Evolutionary conservation across 2,329 filamentous ascomycete genomes (phyloP), one percentile per base, ranked within the genome.

Genomic region (Ophiostoma triangulosporum): DNA sequence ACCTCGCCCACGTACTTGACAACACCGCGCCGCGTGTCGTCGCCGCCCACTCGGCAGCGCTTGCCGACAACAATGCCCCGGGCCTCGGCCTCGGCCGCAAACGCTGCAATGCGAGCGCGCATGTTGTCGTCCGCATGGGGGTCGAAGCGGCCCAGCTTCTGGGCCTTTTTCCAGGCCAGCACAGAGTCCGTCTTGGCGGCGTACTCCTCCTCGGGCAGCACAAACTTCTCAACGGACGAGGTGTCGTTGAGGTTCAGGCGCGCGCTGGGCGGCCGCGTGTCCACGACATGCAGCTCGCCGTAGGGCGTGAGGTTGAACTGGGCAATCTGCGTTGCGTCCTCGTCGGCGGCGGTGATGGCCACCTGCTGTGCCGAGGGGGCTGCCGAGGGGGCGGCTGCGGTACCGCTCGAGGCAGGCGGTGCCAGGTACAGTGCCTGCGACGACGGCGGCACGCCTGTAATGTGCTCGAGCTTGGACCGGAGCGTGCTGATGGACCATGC

Each of bases 61-160:
- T 72, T 76, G 36, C 81, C 82, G 11, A 77, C 73, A 51, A 68
- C 71, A 59, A 86, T 84, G 69, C 84, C 82, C 66, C 83, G 80
- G 53, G 77, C 75, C 58, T 76, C 71, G 59, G 95, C 74, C 63
- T 94, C 88, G 54, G 78, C 77, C 59, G 82, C 75, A 40, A 83
- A 76, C 36, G 83, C 82, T 15, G 78, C 75, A 54, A 86, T 72
- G 65, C 86, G 86, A 58, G 86, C 78, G 64, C 87, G 75, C 65
- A 89, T 83, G 22, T 85, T 78, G 56, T 75, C 80, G 17, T 86
- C 81, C 7, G 89, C 88, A 61, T 84, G 76, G 12, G 93, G 93
- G 65, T 97, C 88, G 69, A 98, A 98, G 33, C 93, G 87, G 50
- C 93, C 93, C n/a, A 97, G 79, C 66, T 94, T 90, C 68, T 95